Evolutionary conservation across 805 yeast species (phyloP).

Genomic region (Yarrowia phangngaensis): DNA sequence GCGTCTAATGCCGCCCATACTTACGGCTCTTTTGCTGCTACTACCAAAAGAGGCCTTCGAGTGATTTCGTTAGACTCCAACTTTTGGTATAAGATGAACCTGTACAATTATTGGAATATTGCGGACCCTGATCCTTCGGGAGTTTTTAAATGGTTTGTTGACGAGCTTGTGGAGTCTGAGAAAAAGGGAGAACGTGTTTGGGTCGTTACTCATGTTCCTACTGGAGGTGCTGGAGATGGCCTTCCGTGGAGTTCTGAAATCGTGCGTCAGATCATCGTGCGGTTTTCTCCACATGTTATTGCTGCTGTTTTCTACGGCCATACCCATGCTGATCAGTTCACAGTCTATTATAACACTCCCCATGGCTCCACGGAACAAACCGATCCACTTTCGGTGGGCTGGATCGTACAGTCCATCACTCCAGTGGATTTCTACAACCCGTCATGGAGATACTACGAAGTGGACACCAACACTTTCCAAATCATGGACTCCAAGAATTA

Average conservation of each 20-base stretch:
- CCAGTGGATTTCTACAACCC: slow-evolving; percentile 61
- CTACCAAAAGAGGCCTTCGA: slow-evolving; percentile 55
- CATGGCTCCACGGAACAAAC: slow-evolving; percentile 39
- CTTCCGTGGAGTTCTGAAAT: slow-evolving; percentile 58
- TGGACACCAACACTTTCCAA: slow-evolving; percentile 57
- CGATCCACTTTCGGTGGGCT: slow-evolving; percentile 53
- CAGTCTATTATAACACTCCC: slow-evolving; percentile 51
- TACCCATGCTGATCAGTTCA: slow-evolving; percentile 66
- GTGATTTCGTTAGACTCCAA: slow-evolving; percentile 63
- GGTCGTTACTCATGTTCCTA: slow-evolving; percentile 70
- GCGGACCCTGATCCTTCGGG: slow-evolving; percentile 60
- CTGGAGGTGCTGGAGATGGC: slow-evolving; percentile 47
- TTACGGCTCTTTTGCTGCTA: slow-evolving; percentile 59
- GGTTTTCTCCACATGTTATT: slow-evolving; percentile 65
- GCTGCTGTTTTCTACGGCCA: slow-evolving; percentile 70
- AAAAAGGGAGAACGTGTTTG: slow-evolving; percentile 57
- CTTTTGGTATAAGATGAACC: slow-evolving; percentile 61
- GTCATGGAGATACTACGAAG: slow-evolving; percentile 67
- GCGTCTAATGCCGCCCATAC: slow-evolving; percentile 40
- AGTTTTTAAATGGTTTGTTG: slow-evolving; percentile 55
- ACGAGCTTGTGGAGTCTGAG: slow-evolving; percentile 60
- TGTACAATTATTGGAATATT: slow-evolving; percentile 49
- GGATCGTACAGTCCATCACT: slow-evolving; percentile 64
- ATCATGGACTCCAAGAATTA: slow-evolving; percentile 58
- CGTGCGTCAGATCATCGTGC: slow-evolving; percentile 54